Evolutionary conservation across 2,329 filamentous ascomycete species (phyloP).

Genomic region (Phaeosphaeria sp.): DNA sequence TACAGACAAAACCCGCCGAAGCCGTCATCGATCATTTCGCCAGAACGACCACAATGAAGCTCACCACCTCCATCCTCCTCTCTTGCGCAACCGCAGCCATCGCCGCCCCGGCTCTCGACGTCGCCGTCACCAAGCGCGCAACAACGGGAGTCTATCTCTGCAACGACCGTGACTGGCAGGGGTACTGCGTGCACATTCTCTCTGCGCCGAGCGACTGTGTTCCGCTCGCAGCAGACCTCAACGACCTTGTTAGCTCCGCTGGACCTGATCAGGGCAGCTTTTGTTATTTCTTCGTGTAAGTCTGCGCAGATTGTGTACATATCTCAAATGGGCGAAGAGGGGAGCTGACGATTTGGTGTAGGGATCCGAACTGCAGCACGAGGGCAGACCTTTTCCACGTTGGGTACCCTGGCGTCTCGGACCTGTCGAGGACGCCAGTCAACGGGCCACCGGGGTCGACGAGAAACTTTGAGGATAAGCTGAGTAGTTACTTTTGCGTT

Average conservation of each 20-base stretch:
- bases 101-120: conserved; percentile 6
- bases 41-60: conserved; percentile 13
- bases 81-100: conserved; percentile 4
- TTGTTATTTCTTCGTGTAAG: conserved; percentile 29
- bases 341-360: not conserved
- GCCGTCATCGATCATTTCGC: no score
- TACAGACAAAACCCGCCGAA: no score
- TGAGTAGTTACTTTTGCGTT: conserved; percentile 20
- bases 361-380: conserved; percentile 13
- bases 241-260: conserved; percentile 15
- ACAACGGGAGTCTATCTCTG: conserved; percentile 15
- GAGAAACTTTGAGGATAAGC: conserved; percentile 21
- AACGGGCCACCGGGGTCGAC: conserved; percentile 20
- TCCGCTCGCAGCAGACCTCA: conserved; percentile 13
- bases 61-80: conserved; percentile 6
- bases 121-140: conserved; percentile 6
- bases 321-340: no score
- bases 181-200: conserved; percentile 19
- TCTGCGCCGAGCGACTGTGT: conserved; percentile 12
- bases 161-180: conserved; percentile 17
- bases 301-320: not conserved
- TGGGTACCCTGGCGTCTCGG: conserved; percentile 14
- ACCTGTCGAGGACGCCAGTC: conserved; percentile 15
- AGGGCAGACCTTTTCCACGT: conserved; percentile 22
- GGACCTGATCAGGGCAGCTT: conserved; percentile 17